Evolutionary conservation across 495 filamentous ascomycete species (phyloP).

Genomic region (Aspergillus bridgeri): DNA sequence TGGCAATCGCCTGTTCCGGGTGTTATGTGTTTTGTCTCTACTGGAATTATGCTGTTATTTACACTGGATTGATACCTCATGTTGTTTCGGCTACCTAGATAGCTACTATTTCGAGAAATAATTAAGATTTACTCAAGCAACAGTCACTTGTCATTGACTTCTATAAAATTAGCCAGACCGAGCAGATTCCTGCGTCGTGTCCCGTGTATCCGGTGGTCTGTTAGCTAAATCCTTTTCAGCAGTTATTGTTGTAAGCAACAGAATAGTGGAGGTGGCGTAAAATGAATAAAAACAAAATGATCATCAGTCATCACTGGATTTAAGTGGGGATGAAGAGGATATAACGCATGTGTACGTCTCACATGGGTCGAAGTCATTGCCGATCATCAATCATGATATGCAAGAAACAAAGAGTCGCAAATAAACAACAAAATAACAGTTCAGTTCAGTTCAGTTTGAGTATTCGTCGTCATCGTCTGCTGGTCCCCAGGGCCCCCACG

Average conservation of each 20-base stretch:
- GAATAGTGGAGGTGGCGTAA: too few relatives aligned
- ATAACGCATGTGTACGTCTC: not conserved
- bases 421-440: not conserved
- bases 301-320: constrained; percentile 1
- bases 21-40: not conserved
- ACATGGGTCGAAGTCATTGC: constrained; percentile 11
- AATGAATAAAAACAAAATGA: not conserved
- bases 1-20: not conserved
- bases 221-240: not conserved
- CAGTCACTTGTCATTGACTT: not conserved
- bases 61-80: not conserved
- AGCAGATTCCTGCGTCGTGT: not conserved
- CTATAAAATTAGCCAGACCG: not conserved
- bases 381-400: constrained; percentile 30
- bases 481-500: too few relatives aligned
- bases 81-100: not conserved
- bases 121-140: not conserved
- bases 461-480: not conserved
- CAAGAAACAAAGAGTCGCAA: constrained; percentile 7
- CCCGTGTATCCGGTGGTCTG: not conserved
- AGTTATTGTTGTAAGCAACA: not conserved
- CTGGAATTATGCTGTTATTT: not conserved
- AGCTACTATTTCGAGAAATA: not conserved
- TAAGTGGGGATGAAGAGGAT: not conserved
- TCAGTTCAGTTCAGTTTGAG: not conserved